Conservation (phyloP, 768 basidiomycete genomes). For the Filobasidium wieringae region DNA sequence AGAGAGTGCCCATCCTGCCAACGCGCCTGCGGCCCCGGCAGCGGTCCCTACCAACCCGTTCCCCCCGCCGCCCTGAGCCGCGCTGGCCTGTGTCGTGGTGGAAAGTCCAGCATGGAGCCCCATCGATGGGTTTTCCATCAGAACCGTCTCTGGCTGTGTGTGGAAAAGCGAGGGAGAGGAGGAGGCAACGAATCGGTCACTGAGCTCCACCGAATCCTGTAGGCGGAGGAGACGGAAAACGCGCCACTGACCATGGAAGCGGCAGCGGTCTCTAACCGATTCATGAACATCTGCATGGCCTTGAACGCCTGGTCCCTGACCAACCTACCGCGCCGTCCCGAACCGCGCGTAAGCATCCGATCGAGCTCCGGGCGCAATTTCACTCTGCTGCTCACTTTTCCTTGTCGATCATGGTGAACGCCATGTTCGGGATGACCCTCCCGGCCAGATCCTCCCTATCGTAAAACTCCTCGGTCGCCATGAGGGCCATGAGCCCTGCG, state of each 20-base stretch:
- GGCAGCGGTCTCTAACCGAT: constrained; percentile 66
- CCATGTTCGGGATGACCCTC: constrained; percentile 77
- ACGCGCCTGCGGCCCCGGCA: constrained; percentile 75
- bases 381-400: constrained; percentile 58
- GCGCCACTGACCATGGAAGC: constrained; percentile 70
- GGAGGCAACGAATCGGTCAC: too few relatives aligned
- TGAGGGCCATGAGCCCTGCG: constrained; percentile 88
- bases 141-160: constrained; percentile 50
- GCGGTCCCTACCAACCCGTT: constrained; percentile 60
- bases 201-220: too few relatives aligned
- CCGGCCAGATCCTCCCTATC: constrained; percentile 75
- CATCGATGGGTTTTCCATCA: constrained; percentile 29
- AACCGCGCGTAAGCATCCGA: neutral
- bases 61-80: constrained; percentile 35
- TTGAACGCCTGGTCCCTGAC: constrained; percentile 96
- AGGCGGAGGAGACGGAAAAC: neutral
- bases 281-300: constrained; percentile 75
- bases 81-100: constrained; percentile 25
- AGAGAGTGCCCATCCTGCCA: constrained; percentile 94
- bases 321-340: constrained; percentile 48
- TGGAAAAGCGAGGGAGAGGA: neutral
- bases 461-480: constrained; percentile 84
- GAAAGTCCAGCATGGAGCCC: constrained; percentile 24
- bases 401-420: constrained; percentile 68
- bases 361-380: neutral